These are phyloP conservation scores for Bruguiera hainesii DNA, from an alignment of 441 rosid genomes.

Conservation along the genomic window DNA sequence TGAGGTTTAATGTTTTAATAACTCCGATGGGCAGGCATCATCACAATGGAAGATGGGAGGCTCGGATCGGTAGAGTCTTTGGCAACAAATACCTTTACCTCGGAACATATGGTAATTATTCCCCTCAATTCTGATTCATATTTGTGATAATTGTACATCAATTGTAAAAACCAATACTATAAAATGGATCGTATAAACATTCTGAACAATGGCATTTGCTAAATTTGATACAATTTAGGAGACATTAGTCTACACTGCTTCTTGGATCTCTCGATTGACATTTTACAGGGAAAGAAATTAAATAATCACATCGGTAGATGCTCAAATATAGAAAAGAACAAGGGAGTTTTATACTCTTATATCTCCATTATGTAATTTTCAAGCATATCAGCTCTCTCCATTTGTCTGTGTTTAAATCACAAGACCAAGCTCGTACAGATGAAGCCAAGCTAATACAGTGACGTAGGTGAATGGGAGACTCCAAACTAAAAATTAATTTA, in stretches of 20 bases:
- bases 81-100: constrained; percentile 93
- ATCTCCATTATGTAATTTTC: not conserved
- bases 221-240: too few relatives aligned
- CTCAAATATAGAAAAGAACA: too few relatives aligned
- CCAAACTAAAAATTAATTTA: not conserved
- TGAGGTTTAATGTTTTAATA: not conserved
- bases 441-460: constrained; percentile 20
- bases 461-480: constrained; percentile 7
- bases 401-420: not conserved
- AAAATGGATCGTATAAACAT: not conserved
- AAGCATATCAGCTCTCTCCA: constrained; percentile 9
- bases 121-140: not conserved
- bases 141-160: not conserved
- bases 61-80: constrained; percentile 86
- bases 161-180: not conserved
- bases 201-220: too few relatives aligned
- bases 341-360: not conserved
- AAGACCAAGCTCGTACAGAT: not conserved
- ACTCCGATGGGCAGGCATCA: constrained; percentile 59
- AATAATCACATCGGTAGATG: too few relatives aligned
- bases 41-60: constrained; percentile 97
- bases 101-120: constrained; percentile 62
- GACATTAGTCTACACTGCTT: too few relatives aligned
- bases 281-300: too few relatives aligned
- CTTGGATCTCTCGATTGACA: too few relatives aligned